Evolutionary conservation across 371 early-diverging fungal species (phyloP), one percentile per base, ranked within the genome.

Genomic region (Mortierella sp.): DNA sequence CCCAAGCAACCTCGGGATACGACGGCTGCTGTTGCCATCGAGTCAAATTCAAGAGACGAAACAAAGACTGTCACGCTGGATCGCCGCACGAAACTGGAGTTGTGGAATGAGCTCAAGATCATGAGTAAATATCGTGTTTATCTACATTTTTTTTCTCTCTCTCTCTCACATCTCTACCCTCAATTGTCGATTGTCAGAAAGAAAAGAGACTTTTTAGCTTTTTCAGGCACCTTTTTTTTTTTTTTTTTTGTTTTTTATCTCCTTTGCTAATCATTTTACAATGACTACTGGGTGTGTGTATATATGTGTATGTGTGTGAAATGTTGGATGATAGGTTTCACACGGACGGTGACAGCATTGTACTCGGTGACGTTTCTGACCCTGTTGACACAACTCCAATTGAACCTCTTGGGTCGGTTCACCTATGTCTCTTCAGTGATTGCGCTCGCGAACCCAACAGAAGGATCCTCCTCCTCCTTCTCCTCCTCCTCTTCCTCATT

Each of bases 101-200:
- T 96, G 70, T 97, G 97, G 97, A 90, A 94, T 59, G 93, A 95
- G 45, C 87, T 98, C 69, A 97, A 97, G 83, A 74, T 91, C 30
- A 84, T 88, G 74, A 93, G 95, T 92, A 83, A 72, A 84, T 28
- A 7, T 18, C 14, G n/a, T 18, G 25, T 57, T 57, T n/a, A 0
- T 30, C n/a, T n/a, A n/a, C n/a, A n/a, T n/a, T n/a, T n/a, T n/a
- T n/a, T n/a, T n/a, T n/a, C n/a, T n/a, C n/a, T n/a, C n/a, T n/a
- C n/a, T n/a, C n/a, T n/a, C n/a, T n/a, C n/a, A n/a, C n/a, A n/a
- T n/a, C n/a, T n/a, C n/a, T n/a, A n/a, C n/a, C n/a, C n/a, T n/a
- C n/a, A n/a, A n/a, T n/a, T n/a, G n/a, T n/a, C n/a, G n/a, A n/a
- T n/a, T n/a, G n/a, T n/a, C n/a, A n/a, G n/a, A n/a, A n/a, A n/a